A percentile compares a stretch with the other conserved stretches of the same genome.
These are phyloP conservation scores for Candolleomyces efflorescens DNA, from an alignment of 768 basidiomycete genomes.

Conservation along the genomic window DNA sequence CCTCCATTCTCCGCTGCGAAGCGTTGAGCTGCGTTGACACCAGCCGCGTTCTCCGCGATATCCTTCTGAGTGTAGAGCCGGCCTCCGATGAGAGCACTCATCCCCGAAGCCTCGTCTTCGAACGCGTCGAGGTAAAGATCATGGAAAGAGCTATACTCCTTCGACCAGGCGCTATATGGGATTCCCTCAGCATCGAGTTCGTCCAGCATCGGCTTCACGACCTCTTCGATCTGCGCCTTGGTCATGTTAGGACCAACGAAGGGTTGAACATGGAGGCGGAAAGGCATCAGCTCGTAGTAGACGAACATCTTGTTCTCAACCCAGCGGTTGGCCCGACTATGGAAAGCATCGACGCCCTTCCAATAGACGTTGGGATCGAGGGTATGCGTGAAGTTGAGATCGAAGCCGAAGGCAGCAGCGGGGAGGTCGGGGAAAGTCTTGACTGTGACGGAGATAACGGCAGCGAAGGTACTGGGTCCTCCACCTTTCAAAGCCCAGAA, in stretches of 20 bases:
- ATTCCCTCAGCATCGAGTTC: slow-evolving; percentile 8
- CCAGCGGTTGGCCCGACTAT: slow-evolving; percentile 10
- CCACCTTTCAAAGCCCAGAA: slow-evolving; percentile 36
- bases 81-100: slow-evolving; percentile 8
- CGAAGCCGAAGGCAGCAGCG: slow-evolving; percentile 7
- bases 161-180: slow-evolving; percentile 4
- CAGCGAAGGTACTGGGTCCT: slow-evolving; percentile 16
- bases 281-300: slow-evolving; percentile 11
- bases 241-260: slow-evolving; percentile 13
- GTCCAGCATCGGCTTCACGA: slow-evolving; percentile 12
- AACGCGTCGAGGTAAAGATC: slow-evolving; percentile 14
- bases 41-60: slow-evolving; percentile 8
- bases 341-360: slow-evolving; percentile 11
- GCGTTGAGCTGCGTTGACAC: slow-evolving; percentile 7
- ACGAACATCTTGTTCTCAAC: slow-evolving; percentile 11
- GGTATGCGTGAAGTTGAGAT: slow-evolving; percentile 13
- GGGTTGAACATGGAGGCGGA: slow-evolving; percentile 9
- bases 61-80: slow-evolving; percentile 10
- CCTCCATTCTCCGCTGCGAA: slow-evolving; percentile 2
- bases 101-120: slow-evolving; percentile 9
- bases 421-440: slow-evolving; percentile 17
- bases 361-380: slow-evolving; percentile 8
- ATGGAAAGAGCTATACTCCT: slow-evolving; percentile 12
- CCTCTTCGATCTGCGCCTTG: slow-evolving; percentile 1
- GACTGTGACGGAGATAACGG: slow-evolving; percentile 13